Evolutionary conservation across 202 grass and related monocot species (phyloP).

Genomic region (Setaria italica): DNA sequence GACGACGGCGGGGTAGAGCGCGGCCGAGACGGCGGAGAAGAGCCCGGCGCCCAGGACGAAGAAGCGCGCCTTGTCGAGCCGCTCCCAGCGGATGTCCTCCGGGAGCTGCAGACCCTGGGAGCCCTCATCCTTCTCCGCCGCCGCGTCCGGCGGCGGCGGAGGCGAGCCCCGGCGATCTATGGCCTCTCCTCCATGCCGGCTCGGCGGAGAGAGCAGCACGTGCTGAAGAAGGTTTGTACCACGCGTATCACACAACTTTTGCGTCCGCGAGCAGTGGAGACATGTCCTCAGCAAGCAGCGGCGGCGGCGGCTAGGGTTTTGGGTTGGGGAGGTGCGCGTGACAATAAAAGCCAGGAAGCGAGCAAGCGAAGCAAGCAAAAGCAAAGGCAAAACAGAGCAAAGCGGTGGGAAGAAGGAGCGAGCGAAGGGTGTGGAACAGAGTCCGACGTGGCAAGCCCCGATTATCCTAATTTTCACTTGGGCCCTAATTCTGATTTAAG

Average conservation of each 20-base stretch:
- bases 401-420: conserved; percentile 33
- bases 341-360: background rate
- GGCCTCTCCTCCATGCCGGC: conserved; percentile 69
- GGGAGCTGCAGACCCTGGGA: conserved; percentile 64
- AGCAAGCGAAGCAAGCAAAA: background rate
- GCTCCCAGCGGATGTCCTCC: conserved; percentile 82
- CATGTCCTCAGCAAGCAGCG: conserved; percentile 33
- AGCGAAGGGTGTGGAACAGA: conserved; percentile 43
- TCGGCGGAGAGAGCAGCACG: conserved; percentile 18
- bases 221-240: background rate
- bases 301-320: conserved; percentile 63
- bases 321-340: background rate
- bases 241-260: conserved; percentile 14
- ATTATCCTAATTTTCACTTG: background rate
- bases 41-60: conserved; percentile 83
- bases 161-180: conserved; percentile 54
- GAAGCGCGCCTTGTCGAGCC: conserved; percentile 88
- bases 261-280: background rate
- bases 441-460: conserved; percentile 37
- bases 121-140: conserved; percentile 50
- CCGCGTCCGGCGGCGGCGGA: conserved; percentile 50
- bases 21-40: conserved; percentile 81
- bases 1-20: conserved; percentile 84
- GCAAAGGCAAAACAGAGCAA: background rate
- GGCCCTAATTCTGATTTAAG: background rate